Percentiles rank a stretch among this genome's conserved stretches.
phyloP scores from a whole-genome alignment of 2,329 filamentous ascomycete genomes.

The Curvularia sp. region DNA sequence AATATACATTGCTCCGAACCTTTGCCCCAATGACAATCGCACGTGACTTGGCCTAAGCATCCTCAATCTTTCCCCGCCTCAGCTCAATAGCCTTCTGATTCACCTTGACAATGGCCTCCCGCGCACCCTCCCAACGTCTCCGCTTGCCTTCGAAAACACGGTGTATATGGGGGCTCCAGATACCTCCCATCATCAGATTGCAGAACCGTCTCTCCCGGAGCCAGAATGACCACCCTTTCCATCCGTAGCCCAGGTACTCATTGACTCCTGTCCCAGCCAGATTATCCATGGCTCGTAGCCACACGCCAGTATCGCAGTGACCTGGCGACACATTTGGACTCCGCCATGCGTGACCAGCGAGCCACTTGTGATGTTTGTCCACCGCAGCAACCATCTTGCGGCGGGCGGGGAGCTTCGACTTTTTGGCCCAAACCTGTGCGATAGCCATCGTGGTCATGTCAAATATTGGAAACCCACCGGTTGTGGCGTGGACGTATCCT shows the following conservation, averaged over 20 bases:
- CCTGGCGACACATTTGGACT: conserved; percentile 43
- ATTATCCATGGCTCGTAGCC: conserved; percentile 53
- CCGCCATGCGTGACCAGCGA: conserved; percentile 44
- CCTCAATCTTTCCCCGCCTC: conserved; percentile 10
- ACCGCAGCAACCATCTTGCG: conserved; percentile 41
- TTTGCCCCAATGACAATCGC: not conserved
- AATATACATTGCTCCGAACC: not conserved
- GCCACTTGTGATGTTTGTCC: conserved; percentile 22
- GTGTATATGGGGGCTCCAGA: conserved; percentile 53
- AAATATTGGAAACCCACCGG: conserved; percentile 40
- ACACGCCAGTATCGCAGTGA: conserved; percentile 32
- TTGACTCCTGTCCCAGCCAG: conserved; percentile 53
- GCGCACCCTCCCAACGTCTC: conserved; percentile 52
- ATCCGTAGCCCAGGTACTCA: conserved; percentile 53
- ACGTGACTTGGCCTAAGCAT: not conserved
- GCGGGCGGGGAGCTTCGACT: conserved; percentile 47
- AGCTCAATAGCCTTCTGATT: conserved; percentile 21
- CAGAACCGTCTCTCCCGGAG: conserved; percentile 50
- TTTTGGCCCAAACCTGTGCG: conserved; percentile 55
- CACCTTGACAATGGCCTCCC: conserved; percentile 43
- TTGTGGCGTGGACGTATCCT: conserved; percentile 48
- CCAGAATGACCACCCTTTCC: conserved; percentile 54
- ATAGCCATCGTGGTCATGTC: conserved; percentile 57
- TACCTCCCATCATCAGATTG: conserved; percentile 49
- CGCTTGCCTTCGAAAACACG: conserved; percentile 53